Evolutionary conservation across 1,139 yeast species (phyloP), one percentile per base, ranked within the genome.

Genomic region (Blastobotrys indianensis): DNA sequence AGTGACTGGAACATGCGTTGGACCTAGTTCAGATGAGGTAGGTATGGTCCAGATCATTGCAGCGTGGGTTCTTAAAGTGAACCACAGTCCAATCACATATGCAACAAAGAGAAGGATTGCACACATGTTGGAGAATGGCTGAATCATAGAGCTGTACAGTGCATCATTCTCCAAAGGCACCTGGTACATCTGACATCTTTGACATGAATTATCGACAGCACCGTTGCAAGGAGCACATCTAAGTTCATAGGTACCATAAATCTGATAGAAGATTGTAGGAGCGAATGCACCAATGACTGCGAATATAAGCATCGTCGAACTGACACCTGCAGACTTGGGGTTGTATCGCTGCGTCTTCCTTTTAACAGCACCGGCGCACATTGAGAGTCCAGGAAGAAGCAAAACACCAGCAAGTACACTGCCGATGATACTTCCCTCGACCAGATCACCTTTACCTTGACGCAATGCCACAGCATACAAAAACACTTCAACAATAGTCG

Each of bases 371-470:
- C 98, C 98, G 29, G 95, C 94, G 65, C 96, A 86, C 98, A 92
- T 92, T 1, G 97, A 87, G 40, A 88, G 70, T 0, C 98, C 98
- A 0, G 98, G 99, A 53, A 92, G 70, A 39, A 92, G 72, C 42
- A 92, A 67, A 1, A 92, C 96, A 51, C 95, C 98, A 42, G 95
- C 98, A 37, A 92, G 66, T 50, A 92, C 82, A 1, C 96, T 85
- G 0, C 99, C 99, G 56, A 92, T 84, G 77, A 92, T 82, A n/a
- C 95, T 85, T 29, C 99, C 99, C 67, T 94, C 98, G 1, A 94
- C 98, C 41, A 92, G 73, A 49, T 81, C 79, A 2, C 95, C 95
- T 61, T 94, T 92, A 1, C 82, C 76, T 62, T 88, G 95, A 47
- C 77, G 73, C 52, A 92, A 70, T 0, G 99, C 98, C 17, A 92